Percentiles rank a stretch among this genome's conserved stretches.
Evolutionary conservation across 345 rosid genomes (phyloP).

Genomic region (Lepidium sativum): DNA sequence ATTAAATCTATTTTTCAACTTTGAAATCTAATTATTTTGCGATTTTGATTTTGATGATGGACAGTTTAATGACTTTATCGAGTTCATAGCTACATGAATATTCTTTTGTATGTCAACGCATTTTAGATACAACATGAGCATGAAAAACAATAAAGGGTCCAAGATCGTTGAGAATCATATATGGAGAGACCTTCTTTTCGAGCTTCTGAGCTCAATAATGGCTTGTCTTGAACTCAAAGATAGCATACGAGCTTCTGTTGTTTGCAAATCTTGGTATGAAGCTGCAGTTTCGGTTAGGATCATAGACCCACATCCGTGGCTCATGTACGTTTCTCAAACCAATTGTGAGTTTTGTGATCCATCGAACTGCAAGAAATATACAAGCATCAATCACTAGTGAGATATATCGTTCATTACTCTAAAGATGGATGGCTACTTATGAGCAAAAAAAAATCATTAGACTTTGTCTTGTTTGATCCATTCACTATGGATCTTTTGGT

Average conservation of each 20-base stretch:
- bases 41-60: not conserved
- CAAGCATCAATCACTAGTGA: slow-evolving; percentile 41
- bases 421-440: slow-evolving; percentile 71
- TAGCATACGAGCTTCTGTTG: slow-evolving; percentile 48
- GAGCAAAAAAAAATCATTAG: slow-evolving; percentile 36
- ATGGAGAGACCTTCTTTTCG: slow-evolving; percentile 16
- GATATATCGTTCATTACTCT: slow-evolving; percentile 51
- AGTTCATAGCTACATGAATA: not conserved
- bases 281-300: slow-evolving; percentile 48
- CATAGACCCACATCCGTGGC: slow-evolving; percentile 58
- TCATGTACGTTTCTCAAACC: slow-evolving; percentile 43
- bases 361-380: slow-evolving; percentile 33
- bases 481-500: slow-evolving; percentile 41
- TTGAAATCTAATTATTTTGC: not conserved
- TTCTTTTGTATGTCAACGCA: not conserved
- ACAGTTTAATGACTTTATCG: not conserved
- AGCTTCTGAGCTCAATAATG: slow-evolving; percentile 45
- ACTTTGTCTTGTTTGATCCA: slow-evolving; percentile 63
- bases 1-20: too few relatives aligned
- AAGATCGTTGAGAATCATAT: not conserved
- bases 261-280: slow-evolving; percentile 57
- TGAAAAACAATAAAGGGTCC: not conserved
- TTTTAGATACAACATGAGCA: slow-evolving; percentile 6
- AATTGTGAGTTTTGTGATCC: slow-evolving; percentile 58
- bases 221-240: slow-evolving; percentile 37